These are phyloP conservation scores for Canavalia ensiformis DNA, from an alignment of 306 rosid species.

Conservation along the genomic window DNA sequence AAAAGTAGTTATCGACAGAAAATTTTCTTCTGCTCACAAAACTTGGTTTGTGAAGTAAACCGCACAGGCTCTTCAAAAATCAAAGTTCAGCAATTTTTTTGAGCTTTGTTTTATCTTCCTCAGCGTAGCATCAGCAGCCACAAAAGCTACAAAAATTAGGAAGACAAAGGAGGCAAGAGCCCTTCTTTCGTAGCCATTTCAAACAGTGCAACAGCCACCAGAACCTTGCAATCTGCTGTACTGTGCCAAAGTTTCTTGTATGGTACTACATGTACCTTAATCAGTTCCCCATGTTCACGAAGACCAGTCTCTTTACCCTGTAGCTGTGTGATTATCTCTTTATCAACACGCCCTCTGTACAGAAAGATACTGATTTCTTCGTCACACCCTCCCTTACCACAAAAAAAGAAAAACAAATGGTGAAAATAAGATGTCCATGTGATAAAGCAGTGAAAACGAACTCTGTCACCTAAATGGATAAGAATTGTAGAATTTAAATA, in stretches of 20 bases:
- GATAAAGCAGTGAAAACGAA: conserved; percentile 13
- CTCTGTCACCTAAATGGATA: conserved; percentile 18
- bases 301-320: conserved; percentile 91
- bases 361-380: conserved; percentile 86
- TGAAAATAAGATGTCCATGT: conserved; percentile 3
- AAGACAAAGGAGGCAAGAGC: conserved; percentile 57
- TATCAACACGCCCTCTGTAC: conserved; percentile 65
- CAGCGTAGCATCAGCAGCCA: conserved; percentile 2
- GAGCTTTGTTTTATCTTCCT: neutral
- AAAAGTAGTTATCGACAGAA: too few species aligned
- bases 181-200: conserved; percentile 88
- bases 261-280: conserved; percentile 77
- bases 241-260: conserved; percentile 82
- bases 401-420: neutral
- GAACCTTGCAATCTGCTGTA: conserved; percentile 86
- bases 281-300: conserved; percentile 88
- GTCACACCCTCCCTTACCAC: conserved; percentile 86
- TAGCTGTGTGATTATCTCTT: conserved; percentile 69
- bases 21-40: too few species aligned
- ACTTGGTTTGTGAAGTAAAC: too few species aligned
- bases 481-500: neutral
- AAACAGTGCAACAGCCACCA: conserved; percentile 75
- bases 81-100: conserved; percentile 11
- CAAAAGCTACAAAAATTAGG: conserved; percentile 27
- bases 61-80: neutral